These are phyloP conservation scores for Hanseniaspora pseudoguilliermondii DNA, from an alignment of 805 yeast species.

Conservation along the genomic window DNA sequence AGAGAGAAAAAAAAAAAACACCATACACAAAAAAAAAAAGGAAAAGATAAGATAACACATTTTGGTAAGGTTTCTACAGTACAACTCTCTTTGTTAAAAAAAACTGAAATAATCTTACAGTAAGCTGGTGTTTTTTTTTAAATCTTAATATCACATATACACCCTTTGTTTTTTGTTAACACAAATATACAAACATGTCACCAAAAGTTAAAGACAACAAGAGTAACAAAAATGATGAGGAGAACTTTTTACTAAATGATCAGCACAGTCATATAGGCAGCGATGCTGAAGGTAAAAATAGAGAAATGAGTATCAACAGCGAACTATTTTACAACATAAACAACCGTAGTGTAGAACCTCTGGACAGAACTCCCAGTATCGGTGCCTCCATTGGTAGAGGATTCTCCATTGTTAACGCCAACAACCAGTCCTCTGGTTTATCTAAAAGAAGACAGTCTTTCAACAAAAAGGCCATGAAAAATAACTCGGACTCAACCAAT, in stretches of 20 bases:
- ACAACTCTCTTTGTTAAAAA: background rate
- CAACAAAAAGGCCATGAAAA: conserved; percentile 4
- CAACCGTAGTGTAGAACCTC: conserved; percentile 4
- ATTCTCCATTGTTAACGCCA: conserved; percentile 1
- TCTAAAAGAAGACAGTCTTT: conserved; percentile 7
- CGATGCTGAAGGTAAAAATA: background rate
- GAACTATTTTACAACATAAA: conserved; percentile 1
- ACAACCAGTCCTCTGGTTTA: background rate
- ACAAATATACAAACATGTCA: background rate
- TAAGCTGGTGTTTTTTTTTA: too few species aligned
- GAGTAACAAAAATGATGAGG: background rate
- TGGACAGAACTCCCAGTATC: conserved; percentile 8
- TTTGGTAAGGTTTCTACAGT: too few species aligned
- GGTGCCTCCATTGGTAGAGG: conserved; percentile 10
- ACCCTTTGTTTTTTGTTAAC: too few species aligned
- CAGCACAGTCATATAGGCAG: background rate
- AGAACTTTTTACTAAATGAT: background rate
- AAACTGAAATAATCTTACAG: background rate
- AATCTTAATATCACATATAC: too few species aligned
- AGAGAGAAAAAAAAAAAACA: too few species aligned
- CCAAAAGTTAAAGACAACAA: background rate
- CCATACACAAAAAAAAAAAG: too few species aligned
- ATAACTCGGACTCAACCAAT: conserved; percentile 15
- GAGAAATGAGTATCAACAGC: conserved; percentile 11
- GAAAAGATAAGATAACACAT: too few species aligned